Conservation (phyloP, 306 rosid species). For the Quercus aquifolioides region DNA sequence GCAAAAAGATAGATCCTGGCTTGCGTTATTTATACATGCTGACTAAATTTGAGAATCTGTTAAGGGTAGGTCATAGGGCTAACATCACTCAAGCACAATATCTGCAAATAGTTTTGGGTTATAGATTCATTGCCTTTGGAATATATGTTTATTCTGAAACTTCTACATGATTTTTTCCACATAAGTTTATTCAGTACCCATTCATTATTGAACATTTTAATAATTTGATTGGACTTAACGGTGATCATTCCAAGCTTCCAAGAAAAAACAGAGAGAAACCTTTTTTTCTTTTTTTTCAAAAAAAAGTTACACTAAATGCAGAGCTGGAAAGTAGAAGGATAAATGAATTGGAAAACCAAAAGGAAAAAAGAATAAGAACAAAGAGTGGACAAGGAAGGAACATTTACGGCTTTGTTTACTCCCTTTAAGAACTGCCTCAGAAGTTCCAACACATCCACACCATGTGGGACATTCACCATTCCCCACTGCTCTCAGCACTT, state of each 20-base stretch:
- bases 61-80: neutral
- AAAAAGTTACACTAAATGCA: neutral
- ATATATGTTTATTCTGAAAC: neutral
- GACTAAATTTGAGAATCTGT: neutral
- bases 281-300: no score
- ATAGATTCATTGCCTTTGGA: neutral
- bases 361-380: neutral
- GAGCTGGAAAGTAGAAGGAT: neutral
- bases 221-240: neutral
- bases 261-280: neutral
- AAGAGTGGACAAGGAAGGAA: constrained; percentile 2
- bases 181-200: neutral
- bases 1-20: neutral
- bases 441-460: constrained; percentile 9
- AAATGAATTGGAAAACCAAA: neutral
- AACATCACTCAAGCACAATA: neutral
- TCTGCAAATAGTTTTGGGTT: neutral
- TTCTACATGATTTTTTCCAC: neutral
- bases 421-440: neutral
- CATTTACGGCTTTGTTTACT: neutral
- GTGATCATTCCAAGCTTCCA: neutral
- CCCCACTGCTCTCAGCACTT: neutral
- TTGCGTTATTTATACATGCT: neutral
- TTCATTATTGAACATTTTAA: no score
- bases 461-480: neutral